phyloP scores from a whole-genome alignment of 192 early-diverging fungal genomes.

The Ambispora gerdemannii region DNA sequence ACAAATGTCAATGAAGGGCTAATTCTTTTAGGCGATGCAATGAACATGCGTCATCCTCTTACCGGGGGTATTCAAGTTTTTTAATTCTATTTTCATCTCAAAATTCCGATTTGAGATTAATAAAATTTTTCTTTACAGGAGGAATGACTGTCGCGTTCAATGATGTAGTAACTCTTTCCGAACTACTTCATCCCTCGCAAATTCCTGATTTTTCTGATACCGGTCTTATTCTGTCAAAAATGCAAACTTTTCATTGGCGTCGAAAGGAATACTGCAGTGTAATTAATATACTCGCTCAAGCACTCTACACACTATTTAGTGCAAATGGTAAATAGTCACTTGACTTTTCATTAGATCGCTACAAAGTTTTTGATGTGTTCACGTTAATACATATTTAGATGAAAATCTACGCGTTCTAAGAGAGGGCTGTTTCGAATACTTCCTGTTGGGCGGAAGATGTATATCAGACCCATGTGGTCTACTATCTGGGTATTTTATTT shows the following conservation, averaged over 20 bases:
- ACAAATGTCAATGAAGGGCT: slow-evolving; percentile 70
- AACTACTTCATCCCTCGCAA: slow-evolving; percentile 51
- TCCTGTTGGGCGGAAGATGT: slow-evolving; percentile 78
- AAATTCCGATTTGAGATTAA: background rate
- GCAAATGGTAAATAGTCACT: slow-evolving; percentile 48
- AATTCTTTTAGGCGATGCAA: slow-evolving; percentile 88
- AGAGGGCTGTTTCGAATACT: slow-evolving; percentile 85
- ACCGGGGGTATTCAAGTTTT: slow-evolving; percentile 67
- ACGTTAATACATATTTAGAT: slow-evolving; percentile 56
- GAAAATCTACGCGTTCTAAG: slow-evolving; percentile 70
- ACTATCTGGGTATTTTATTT: slow-evolving; percentile 54
- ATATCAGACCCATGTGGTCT: slow-evolving; percentile 80
- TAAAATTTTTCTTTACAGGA: slow-evolving; percentile 34
- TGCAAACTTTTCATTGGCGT: slow-evolving; percentile 73
- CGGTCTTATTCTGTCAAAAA: slow-evolving; percentile 45
- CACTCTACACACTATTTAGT: slow-evolving; percentile 88
- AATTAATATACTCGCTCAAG: slow-evolving; percentile 90
- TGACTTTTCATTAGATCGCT: background rate
- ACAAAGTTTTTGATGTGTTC: background rate
- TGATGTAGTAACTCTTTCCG: slow-evolving; percentile 76
- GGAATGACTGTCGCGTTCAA: slow-evolving; percentile 97
- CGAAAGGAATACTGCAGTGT: slow-evolving; percentile 67
- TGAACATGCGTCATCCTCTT: slow-evolving; percentile 94
- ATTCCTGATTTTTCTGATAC: slow-evolving; percentile 50
- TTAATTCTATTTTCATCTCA: background rate